Percentiles rank a stretch among this genome's conserved stretches.
phyloP scores from a whole-genome alignment of 108 stramenopile species.

The Cyclotella choctawhatcheeana region DNA sequence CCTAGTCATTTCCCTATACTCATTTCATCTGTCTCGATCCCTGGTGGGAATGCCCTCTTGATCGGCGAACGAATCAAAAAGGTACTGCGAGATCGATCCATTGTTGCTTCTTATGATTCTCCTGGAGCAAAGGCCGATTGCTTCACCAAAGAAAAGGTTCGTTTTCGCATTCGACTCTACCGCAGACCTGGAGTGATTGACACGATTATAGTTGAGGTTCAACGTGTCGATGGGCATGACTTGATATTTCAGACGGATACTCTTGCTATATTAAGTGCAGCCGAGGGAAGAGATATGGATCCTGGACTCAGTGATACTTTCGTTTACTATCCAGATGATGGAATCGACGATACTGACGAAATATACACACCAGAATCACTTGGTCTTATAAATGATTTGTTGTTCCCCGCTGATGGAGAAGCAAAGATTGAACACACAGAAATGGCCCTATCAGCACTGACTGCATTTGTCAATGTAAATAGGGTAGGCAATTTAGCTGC shows the following conservation, averaged over 20 bases:
- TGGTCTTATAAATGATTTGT: not conserved
- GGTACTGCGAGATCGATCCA: constrained; percentile 66
- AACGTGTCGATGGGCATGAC: constrained; percentile 64
- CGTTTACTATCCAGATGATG: constrained; percentile 22
- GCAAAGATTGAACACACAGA: constrained; percentile 5
- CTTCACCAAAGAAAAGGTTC: constrained; percentile 56
- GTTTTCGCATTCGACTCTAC: constrained; percentile 75
- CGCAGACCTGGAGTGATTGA: constrained; percentile 53
- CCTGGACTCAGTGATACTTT: not conserved
- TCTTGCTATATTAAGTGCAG: constrained; percentile 69
- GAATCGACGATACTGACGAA: not conserved
- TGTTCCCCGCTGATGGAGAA: constrained; percentile 6
- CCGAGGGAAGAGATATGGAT: constrained; percentile 54
- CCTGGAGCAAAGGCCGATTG: constrained; percentile 67
- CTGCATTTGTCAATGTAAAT: constrained; percentile 18
- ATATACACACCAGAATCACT: not conserved
- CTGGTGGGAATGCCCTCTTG: constrained; percentile 27
- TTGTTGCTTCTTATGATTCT: constrained; percentile 64
- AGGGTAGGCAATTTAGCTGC: constrained; percentile 16
- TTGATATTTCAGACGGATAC: constrained; percentile 56
- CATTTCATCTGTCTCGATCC: constrained; percentile 62
- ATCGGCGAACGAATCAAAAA: constrained; percentile 60
- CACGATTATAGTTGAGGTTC: constrained; percentile 80
- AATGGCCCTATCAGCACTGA: constrained; percentile 13
- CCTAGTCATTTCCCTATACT: constrained; percentile 65